A percentile compares a stretch with the other conserved stretches of the same genome.
Conservation (phyloP, 2,329 filamentous ascomycete genomes). For the Cladosporium halotolerans region DNA sequence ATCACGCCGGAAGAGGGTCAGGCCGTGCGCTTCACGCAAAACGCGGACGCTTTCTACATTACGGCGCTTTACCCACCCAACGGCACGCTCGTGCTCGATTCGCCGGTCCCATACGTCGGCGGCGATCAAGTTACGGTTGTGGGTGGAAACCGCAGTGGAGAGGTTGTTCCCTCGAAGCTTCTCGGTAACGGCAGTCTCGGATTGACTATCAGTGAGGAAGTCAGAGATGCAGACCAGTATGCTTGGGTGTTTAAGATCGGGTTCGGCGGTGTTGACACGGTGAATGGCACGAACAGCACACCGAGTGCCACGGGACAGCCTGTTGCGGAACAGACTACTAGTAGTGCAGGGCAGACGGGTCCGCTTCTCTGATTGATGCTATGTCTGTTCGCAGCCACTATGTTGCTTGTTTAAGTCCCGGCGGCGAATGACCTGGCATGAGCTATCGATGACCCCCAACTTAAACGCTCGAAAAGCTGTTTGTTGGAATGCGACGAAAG, state of each 20-base stretch:
- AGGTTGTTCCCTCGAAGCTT: conserved; percentile 23
- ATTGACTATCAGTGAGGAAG: conserved; percentile 29
- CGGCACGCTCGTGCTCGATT: conserved; percentile 36
- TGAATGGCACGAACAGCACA: not conserved
- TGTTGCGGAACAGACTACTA: conserved; percentile 9
- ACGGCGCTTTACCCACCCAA: conserved; percentile 40
- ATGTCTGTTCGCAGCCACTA: not conserved
- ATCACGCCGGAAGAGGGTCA: conserved; percentile 40
- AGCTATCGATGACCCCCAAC: too few relatives aligned
- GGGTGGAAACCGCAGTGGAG: conserved; percentile 29
- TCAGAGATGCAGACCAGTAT: conserved; percentile 33
- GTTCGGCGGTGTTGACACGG: conserved; percentile 17
- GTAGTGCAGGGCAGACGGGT: not conserved
- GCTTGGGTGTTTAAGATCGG: conserved; percentile 41
- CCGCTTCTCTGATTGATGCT: not conserved
- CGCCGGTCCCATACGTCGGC: conserved; percentile 41
- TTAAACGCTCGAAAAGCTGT: too few relatives aligned
- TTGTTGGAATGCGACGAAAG: too few relatives aligned
- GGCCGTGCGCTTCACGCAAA: conserved; percentile 48
- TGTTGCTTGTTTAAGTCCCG: not conserved
- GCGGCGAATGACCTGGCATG: too few relatives aligned
- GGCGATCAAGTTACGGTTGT: conserved; percentile 45
- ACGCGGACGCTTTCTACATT: conserved; percentile 48
- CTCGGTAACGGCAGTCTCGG: conserved; percentile 28
- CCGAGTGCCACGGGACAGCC: not conserved